Evolutionary conservation across 495 filamentous ascomycete genomes (phyloP).

Genomic region (Annulohypoxylon stygium): DNA sequence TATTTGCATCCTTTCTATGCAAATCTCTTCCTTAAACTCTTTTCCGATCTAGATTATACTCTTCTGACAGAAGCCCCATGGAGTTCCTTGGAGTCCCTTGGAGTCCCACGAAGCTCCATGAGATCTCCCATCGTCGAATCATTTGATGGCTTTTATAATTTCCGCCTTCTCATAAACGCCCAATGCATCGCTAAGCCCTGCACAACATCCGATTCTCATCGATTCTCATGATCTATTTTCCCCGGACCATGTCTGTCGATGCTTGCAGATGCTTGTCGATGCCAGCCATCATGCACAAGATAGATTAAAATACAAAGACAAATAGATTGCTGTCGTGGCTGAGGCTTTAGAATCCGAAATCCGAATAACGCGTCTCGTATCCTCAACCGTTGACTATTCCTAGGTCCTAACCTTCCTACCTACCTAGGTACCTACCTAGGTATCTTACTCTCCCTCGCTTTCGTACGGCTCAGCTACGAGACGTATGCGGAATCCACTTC

Average conservation of each 20-base stretch:
- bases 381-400: slow-evolving; percentile 36
- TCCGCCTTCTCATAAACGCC: slow-evolving; percentile 35
- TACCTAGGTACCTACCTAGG: background rate
- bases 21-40: slow-evolving; percentile 36
- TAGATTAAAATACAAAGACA: slow-evolving; percentile 38
- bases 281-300: slow-evolving; percentile 37
- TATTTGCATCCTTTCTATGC: slow-evolving; percentile 29
- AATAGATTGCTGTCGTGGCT: slow-evolving; percentile 31
- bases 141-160: slow-evolving; percentile 25
- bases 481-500: slow-evolving; percentile 23
- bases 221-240: slow-evolving; percentile 30
- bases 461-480: slow-evolving; percentile 24
- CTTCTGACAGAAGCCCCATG: slow-evolving; percentile 19
- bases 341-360: slow-evolving; percentile 20
- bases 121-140: slow-evolving; percentile 26
- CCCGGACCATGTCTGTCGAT: slow-evolving; percentile 18
- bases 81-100: background rate
- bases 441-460: slow-evolving; percentile 21
- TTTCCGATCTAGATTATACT: slow-evolving; percentile 42
- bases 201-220: slow-evolving; percentile 35
- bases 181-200: slow-evolving; percentile 46
- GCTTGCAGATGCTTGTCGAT: slow-evolving; percentile 5
- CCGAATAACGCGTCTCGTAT: slow-evolving; percentile 32
- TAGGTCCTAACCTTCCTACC: background rate
- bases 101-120: background rate